Evolutionary conservation across 352 stramenopile genomes (phyloP).

Genomic region (Pythium brachiatum): DNA sequence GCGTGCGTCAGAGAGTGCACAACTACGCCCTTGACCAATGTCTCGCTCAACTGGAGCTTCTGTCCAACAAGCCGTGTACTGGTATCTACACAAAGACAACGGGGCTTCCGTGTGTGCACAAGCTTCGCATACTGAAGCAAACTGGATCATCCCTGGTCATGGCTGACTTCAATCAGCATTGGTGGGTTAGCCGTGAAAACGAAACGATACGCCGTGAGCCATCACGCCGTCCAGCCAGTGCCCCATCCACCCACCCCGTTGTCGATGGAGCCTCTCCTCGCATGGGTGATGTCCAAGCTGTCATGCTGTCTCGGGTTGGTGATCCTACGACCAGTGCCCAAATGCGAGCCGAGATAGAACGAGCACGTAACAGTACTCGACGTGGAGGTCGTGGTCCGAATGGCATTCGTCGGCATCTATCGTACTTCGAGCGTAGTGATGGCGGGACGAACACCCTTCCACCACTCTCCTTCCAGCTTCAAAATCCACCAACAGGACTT

Average conservation of each 20-base stretch:
- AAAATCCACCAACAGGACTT: background rate
- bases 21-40: background rate
- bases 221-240: too few relatives aligned
- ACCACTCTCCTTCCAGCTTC: background rate
- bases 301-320: background rate
- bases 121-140: background rate
- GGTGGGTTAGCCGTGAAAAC: background rate
- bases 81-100: background rate
- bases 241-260: background rate
- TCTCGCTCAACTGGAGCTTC: background rate
- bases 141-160: background rate
- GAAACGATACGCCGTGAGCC: too few relatives aligned
- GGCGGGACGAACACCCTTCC: background rate
- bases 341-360: background rate
- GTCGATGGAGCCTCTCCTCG: background rate
- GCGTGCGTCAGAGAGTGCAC: background rate
- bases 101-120: background rate
- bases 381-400: background rate
- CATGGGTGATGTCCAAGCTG: background rate
- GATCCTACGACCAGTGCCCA: background rate
- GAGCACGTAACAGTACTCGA: background rate
- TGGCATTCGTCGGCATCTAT: background rate
- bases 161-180: background rate
- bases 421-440: background rate
- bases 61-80: background rate